phyloP scores from a whole-genome alignment of 1,284 basidiomycete species.

The Cronartium ribicola region DNA sequence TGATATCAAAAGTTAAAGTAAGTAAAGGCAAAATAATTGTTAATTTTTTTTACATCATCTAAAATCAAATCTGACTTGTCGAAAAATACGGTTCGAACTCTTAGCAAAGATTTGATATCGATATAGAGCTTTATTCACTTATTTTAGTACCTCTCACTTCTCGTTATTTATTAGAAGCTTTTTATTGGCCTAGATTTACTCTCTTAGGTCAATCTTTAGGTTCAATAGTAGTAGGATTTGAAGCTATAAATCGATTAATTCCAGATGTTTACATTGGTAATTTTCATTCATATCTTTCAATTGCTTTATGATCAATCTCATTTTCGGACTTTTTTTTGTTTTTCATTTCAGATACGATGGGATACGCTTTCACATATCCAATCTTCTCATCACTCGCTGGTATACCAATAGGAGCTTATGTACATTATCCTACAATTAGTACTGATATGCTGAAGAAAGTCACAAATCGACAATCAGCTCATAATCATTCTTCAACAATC shows the following conservation, averaged over 20 bases:
- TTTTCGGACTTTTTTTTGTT: not conserved
- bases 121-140: slow-evolving; percentile 62
- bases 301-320: slow-evolving; percentile 4
- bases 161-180: slow-evolving; percentile 71
- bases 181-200: slow-evolving; percentile 80
- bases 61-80: not conserved
- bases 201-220: slow-evolving; percentile 86
- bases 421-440: slow-evolving; percentile 95
- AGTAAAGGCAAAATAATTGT: slow-evolving; percentile 43
- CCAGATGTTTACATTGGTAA: slow-evolving; percentile 87
- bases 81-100: not conserved
- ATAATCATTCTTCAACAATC: slow-evolving; percentile 65
- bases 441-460: slow-evolving; percentile 88
- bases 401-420: slow-evolving; percentile 74
- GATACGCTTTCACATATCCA: slow-evolving; percentile 89
- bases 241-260: slow-evolving; percentile 66
- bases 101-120: slow-evolving; percentile 78
- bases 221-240: slow-evolving; percentile 73
- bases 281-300: slow-evolving; percentile 43
- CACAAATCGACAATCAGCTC: slow-evolving; percentile 58
- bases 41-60: slow-evolving; percentile 40
- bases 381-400: slow-evolving; percentile 61
- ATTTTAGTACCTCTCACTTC: slow-evolving; percentile 73
- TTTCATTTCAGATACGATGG: slow-evolving; percentile 77
- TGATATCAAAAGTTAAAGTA: slow-evolving; percentile 77